Conservation (phyloP, 2,329 filamentous ascomycete genomes). For the Arthrobotrys musiformis region DNA sequence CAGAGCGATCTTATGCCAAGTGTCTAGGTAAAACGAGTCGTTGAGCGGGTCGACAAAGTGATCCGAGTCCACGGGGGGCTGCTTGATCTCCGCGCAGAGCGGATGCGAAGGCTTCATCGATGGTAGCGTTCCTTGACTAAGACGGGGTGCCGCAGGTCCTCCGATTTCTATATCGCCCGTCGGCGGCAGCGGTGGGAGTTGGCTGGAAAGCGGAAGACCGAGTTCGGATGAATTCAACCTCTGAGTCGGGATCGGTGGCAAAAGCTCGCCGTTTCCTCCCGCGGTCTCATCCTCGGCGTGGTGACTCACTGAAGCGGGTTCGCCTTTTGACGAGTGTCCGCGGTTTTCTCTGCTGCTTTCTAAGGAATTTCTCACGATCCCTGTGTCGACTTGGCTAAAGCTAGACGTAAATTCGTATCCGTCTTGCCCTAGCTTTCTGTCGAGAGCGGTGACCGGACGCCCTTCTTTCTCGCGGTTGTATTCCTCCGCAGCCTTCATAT, state of each 20-base stretch:
- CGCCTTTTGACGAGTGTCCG: background rate
- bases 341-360: constrained; percentile 25
- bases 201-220: constrained; percentile 74
- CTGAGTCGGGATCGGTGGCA: constrained; percentile 67
- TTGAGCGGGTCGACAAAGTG: constrained; percentile 94
- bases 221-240: constrained; percentile 74
- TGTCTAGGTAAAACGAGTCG: constrained; percentile 82
- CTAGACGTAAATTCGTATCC: constrained; percentile 45
- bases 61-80: constrained; percentile 81
- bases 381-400: constrained; percentile 52
- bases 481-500: constrained; percentile 68
- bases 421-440: constrained; percentile 48
- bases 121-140: constrained; percentile 64
- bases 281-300: constrained; percentile 61
- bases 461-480: constrained; percentile 58
- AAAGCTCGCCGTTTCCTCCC: constrained; percentile 64
- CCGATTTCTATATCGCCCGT: constrained; percentile 85
- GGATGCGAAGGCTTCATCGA: constrained; percentile 63
- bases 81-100: constrained; percentile 75
- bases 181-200: constrained; percentile 76
- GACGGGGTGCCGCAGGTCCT: constrained; percentile 73
- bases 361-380: constrained; percentile 20
- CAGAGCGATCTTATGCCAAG: constrained; percentile 85
- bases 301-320: constrained; percentile 43
- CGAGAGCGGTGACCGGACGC: constrained; percentile 33